These are phyloP conservation scores for Gyrodon lividus DNA, from an alignment of 768 basidiomycete genomes.

Conservation along the genomic window DNA sequence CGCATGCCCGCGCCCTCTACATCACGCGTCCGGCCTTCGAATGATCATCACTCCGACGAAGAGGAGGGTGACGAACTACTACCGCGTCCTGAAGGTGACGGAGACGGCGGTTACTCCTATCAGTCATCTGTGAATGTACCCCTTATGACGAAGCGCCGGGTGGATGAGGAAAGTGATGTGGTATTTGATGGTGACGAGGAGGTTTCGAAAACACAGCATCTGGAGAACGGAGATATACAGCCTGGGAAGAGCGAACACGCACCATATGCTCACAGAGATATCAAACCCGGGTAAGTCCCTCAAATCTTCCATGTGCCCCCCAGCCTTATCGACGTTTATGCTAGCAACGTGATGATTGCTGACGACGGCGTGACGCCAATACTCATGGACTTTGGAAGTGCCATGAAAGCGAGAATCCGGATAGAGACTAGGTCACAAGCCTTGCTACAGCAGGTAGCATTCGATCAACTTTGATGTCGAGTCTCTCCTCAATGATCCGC, in stretches of 20 bases:
- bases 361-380: conserved; percentile 85
- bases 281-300: conserved; percentile 85
- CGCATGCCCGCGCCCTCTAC: conserved; percentile 18
- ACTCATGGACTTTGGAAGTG: conserved; percentile 98
- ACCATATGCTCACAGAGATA: conserved; percentile 94
- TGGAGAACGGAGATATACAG: conserved; percentile 35
- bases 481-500: conserved; percentile 3
- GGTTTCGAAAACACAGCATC: conserved; percentile 40
- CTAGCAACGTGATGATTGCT: conserved; percentile 93
- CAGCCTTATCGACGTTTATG: conserved; percentile 1
- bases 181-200: conserved; percentile 86
- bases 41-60: conserved; percentile 42
- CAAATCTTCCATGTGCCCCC: background rate
- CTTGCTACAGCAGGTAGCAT: conserved; percentile 77
- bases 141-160: conserved; percentile 53
- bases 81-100: conserved; percentile 73
- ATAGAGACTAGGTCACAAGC: conserved; percentile 86
- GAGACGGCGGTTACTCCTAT: conserved; percentile 74
- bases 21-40: conserved; percentile 16
- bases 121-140: conserved; percentile 49
- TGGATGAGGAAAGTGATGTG: conserved; percentile 55
- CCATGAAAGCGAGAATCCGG: conserved; percentile 78
- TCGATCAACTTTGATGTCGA: background rate
- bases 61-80: conserved; percentile 69
- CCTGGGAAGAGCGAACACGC: conserved; percentile 54